Evolutionary conservation across 2,329 filamentous ascomycete species (phyloP), one percentile per base, ranked within the genome.

Genomic region (Emergomyces pasteurianus): DNA sequence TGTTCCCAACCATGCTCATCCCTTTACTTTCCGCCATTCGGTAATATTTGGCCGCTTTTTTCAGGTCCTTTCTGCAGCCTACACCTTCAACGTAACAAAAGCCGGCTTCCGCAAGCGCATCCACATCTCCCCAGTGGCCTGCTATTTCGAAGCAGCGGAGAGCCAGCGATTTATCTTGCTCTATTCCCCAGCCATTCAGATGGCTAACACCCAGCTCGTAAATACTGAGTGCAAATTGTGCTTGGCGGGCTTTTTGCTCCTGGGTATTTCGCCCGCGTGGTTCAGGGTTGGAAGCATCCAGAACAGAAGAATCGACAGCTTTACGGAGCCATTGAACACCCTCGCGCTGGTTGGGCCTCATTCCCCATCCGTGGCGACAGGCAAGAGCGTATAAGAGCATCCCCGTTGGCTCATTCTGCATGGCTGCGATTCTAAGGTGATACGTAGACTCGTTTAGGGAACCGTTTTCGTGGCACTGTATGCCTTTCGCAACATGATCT

Each of bases 1-100:
- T 96, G 73, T 97, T 97, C 60, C 94, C 94, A 61, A 96, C 88
- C 91, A 97, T 97, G 74, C 86, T 95, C 80, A 96, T 92, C 7
- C 94, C 94, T 75, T 94, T 94, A 28, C 87, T 86, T 73, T 96
- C 94, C 6, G 94, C 94, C 78, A 87, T 82, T 26, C 94, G 86
- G 73, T 97, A 97, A 69, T 94, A 90, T 63, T 85, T 88, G 62
- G 94, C 92, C 57, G 90, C 92, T 77, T 92, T 96, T 79, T 91
- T 96, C 71, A 96, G 79, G 71, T 97, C 89, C 76, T 97, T 99
- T 80, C 94, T 96, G 73, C 89, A 95, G 4, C 94, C 94, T 59
- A 96, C 80, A 9, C 92, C 94, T 72, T 97, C 86, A 0, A 91
- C 90, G 70, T 97, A 99, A 77, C 92, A 99, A 75, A 94, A 97